A percentile compares a stretch with the other conserved stretches of the same genome.
These are phyloP conservation scores for Gautieria morchelliformis DNA, from an alignment of 768 basidiomycete genomes.

Conservation along the genomic window DNA sequence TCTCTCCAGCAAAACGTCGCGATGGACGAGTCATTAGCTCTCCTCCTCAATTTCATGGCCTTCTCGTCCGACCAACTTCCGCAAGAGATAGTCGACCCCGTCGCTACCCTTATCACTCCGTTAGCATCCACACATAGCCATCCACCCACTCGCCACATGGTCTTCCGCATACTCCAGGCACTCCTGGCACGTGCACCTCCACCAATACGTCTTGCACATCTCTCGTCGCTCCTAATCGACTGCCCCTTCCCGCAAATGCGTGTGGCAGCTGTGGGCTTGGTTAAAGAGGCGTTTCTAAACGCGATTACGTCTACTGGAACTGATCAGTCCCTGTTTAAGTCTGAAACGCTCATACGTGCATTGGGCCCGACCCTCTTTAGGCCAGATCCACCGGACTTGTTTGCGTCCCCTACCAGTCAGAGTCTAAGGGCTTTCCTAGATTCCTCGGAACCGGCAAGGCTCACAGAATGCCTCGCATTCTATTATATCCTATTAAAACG, in stretches of 20 bases:
- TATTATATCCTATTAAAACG: conserved; percentile 56
- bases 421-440: conserved; percentile 38
- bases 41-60: conserved; percentile 33
- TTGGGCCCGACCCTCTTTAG: conserved; percentile 55
- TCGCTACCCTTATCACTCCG: conserved; percentile 41
- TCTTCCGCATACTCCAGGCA: conserved; percentile 49
- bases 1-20: conserved; percentile 44
- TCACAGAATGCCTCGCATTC: conserved; percentile 57
- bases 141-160: conserved; percentile 44
- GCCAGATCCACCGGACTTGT: conserved; percentile 44
- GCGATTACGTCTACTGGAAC: conserved; percentile 25
- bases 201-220: conserved; percentile 40
- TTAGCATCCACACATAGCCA: conserved; percentile 58
- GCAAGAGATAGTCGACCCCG: conserved; percentile 36
- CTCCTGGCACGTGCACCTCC: conserved; percentile 41
- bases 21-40: conserved; percentile 51
- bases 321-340: conserved; percentile 38
- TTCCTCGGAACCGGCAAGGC: conserved; percentile 47
- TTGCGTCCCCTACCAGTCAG: conserved; percentile 19
- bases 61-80: conserved; percentile 19
- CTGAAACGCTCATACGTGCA: conserved; percentile 42
- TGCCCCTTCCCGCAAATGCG: conserved; percentile 55
- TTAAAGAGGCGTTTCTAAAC: conserved; percentile 58
- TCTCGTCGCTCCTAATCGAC: conserved; percentile 40
- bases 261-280: conserved; percentile 55